Evolutionary conservation across 2,329 filamentous ascomycete genomes (phyloP).

Genomic region (Grosmannia huntii): DNA sequence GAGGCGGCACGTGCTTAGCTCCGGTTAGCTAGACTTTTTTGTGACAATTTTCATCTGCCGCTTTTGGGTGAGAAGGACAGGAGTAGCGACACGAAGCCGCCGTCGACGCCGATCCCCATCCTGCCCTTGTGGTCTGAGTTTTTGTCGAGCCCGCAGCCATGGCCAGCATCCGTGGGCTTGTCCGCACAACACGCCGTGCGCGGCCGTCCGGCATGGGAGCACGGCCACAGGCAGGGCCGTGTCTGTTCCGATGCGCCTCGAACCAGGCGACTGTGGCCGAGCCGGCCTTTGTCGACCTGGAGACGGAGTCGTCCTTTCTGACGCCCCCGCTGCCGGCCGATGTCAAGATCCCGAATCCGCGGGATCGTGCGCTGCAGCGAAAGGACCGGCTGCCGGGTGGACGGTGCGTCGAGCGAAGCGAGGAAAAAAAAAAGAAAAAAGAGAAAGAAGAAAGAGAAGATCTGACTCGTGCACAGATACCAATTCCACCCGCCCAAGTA

Average conservation of each 20-base stretch:
- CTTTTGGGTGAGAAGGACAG: not conserved
- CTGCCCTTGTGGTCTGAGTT: not conserved
- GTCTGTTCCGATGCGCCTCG: constrained; percentile 31
- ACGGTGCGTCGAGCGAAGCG: constrained; percentile 21
- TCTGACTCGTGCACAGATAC: no score
- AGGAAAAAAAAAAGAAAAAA: not conserved
- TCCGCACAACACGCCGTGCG: constrained; percentile 17
- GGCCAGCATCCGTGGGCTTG: constrained; percentile 28
- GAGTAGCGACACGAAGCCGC: not conserved
- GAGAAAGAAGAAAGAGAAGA: no score
- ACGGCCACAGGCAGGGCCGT: constrained; percentile 14
- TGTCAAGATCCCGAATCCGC: constrained; percentile 27
- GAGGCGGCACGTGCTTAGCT: not conserved
- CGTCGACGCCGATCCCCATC: not conserved
- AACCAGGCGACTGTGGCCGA: constrained; percentile 20
- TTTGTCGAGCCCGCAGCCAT: constrained; percentile 15
- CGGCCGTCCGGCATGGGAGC: not conserved
- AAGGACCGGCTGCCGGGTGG: constrained; percentile 31
- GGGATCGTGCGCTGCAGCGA: constrained; percentile 21
- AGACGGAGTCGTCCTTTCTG: constrained; percentile 34
- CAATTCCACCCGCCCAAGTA: constrained; percentile 91
- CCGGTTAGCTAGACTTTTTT: not conserved
- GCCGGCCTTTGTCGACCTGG: constrained; percentile 33
- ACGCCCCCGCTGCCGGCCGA: constrained; percentile 27
- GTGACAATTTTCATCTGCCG: not conserved